Percentiles rank a stretch among this genome's conserved stretches.
Conservation (phyloP, 148 eudicot genomes). For the Vaccinium myrtillus region DNA sequence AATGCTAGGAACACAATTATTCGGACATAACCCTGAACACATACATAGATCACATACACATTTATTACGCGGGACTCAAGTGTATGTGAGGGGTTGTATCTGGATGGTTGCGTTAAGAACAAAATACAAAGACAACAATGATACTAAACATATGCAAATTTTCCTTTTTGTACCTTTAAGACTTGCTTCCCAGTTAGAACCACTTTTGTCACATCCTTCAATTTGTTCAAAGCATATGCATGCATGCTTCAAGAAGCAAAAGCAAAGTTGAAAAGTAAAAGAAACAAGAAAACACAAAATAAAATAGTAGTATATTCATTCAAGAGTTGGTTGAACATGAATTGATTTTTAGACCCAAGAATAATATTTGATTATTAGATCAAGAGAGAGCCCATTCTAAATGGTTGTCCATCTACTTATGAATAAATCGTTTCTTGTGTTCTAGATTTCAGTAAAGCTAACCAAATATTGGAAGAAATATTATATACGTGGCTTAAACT, state of each 20-base stretch:
- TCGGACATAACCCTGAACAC: no score
- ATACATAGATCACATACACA: no score
- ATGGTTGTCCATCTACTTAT: background rate
- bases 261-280: background rate
- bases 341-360: background rate
- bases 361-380: background rate
- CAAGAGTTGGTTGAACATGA: constrained; percentile 10
- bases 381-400: background rate
- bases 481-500: background rate
- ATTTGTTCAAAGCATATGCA: background rate
- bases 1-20: no score
- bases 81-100: no score
- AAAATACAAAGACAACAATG: background rate
- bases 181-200: background rate
- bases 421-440: background rate
- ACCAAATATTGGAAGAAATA: background rate
- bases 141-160: background rate
- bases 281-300: background rate
- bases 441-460: background rate
- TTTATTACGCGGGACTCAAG: no score
- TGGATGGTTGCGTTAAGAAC: background rate
- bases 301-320: background rate
- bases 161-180: background rate
- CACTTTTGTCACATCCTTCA: background rate
- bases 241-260: constrained; percentile 2